A percentile compares a stretch with the other conserved stretches of the same genome.
phyloP scores from a whole-genome alignment of 2,329 filamentous ascomycete species.

The Diaporthe ilicicola region DNA sequence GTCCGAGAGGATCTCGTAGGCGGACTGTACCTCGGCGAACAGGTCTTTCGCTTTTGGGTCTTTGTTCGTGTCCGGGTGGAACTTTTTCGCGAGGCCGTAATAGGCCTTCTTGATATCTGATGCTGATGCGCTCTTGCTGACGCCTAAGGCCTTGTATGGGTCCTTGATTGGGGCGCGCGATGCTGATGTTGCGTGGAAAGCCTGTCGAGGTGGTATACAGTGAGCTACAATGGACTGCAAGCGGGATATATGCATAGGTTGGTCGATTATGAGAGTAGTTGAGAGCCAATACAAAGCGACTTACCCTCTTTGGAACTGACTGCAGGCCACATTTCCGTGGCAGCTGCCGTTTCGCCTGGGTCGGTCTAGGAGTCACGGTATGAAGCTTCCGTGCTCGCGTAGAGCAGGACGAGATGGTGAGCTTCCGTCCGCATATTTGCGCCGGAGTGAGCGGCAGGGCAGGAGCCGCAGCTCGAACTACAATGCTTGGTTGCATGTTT shows the following conservation, averaged over 20 bases:
- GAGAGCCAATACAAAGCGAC: neutral
- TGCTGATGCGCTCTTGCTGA: conserved; percentile 80
- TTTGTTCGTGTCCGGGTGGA: conserved; percentile 97
- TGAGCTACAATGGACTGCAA: conserved; percentile 10
- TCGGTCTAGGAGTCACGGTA: conserved; percentile 36
- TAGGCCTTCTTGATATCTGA: conserved; percentile 98
- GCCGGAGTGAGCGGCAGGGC: conserved; percentile 43
- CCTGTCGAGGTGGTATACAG: conserved; percentile 41
- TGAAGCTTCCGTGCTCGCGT: conserved; percentile 33
- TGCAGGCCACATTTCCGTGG: conserved; percentile 23
- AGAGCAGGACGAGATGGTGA: conserved; percentile 37
- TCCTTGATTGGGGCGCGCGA: conserved; percentile 68
- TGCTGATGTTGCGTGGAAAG: conserved; percentile 69
- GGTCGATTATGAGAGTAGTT: neutral
- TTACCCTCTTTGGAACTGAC: conserved; percentile 24
- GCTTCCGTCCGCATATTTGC: conserved; percentile 42
- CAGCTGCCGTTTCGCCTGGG: conserved; percentile 29
- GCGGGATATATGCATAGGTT: neutral
- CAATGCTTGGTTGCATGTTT: conserved; percentile 45
- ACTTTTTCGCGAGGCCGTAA: conserved; percentile 97
- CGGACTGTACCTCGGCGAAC: conserved; percentile 90
- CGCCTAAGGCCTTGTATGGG: conserved; percentile 87
- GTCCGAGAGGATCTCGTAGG: conserved; percentile 94
- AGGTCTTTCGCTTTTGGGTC: conserved; percentile 92
- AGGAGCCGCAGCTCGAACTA: conserved; percentile 45